Evolutionary conservation across 306 rosid species (phyloP).

Genomic region (Quercus cerris): DNA sequence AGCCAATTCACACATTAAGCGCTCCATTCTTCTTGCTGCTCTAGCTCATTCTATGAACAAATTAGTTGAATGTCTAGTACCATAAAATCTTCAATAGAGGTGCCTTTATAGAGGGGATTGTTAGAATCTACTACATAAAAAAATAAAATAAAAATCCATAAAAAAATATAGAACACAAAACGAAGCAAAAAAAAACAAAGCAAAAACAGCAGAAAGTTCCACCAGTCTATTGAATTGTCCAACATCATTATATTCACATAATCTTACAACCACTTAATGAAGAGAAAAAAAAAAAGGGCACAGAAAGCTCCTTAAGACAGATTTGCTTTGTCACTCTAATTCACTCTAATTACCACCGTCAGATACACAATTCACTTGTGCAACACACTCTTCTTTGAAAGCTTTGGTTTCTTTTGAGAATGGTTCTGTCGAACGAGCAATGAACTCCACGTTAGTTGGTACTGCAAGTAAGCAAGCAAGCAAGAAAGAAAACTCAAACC

Average conservation of each 20-base stretch:
- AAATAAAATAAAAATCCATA: no score
- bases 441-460: background rate
- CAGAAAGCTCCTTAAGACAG: background rate
- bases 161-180: background rate
- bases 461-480: background rate
- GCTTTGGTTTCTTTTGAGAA: conserved; percentile 63
- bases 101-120: no score
- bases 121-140: no score
- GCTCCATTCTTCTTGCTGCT: no score
- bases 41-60: no score
- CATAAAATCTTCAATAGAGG: no score
- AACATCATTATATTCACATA: background rate
- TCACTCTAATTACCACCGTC: background rate
- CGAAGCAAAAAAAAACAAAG: background rate
- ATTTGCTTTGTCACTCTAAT: background rate
- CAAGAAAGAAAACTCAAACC: background rate
- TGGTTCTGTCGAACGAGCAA: conserved; percentile 46
- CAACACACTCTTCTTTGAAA: conserved; percentile 70
- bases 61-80: no score
- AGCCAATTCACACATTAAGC: no score
- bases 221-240: background rate
- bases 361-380: conserved; percentile 61
- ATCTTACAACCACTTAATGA: background rate
- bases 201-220: background rate
- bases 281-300: background rate